phyloP scores from a whole-genome alignment of 1,284 basidiomycete genomes.

The Ceratobasidium sp. region DNA sequence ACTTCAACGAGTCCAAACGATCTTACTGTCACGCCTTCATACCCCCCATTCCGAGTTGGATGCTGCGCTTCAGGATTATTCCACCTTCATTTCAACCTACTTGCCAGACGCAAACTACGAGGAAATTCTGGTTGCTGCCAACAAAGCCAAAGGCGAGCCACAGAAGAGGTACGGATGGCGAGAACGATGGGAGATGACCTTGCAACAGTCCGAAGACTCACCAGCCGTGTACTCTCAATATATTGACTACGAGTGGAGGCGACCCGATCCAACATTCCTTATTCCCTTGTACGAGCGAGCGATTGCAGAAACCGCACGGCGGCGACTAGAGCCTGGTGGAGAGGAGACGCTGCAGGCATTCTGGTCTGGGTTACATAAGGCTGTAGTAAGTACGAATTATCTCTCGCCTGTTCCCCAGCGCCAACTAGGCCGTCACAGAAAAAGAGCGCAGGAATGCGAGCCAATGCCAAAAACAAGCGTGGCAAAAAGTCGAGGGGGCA shows the following conservation, averaged over 20 bases:
- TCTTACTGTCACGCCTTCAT: slow-evolving; percentile 50
- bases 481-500: slow-evolving; percentile 15
- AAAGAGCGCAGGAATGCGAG: slow-evolving; percentile 25
- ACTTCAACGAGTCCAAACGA: slow-evolving; percentile 47
- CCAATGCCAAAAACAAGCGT: slow-evolving; percentile 19
- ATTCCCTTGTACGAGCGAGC: slow-evolving; percentile 77
- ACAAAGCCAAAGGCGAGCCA: slow-evolving; percentile 66
- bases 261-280: slow-evolving; percentile 68
- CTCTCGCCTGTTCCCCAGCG: slow-evolving; percentile 45
- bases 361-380: slow-evolving; percentile 70
- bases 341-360: slow-evolving; percentile 67
- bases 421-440: background rate
- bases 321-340: slow-evolving; percentile 50
- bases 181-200: slow-evolving; percentile 63
- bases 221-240: slow-evolving; percentile 70
- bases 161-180: slow-evolving; percentile 67
- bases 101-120: slow-evolving; percentile 79
- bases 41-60: slow-evolving; percentile 60
- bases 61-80: slow-evolving; percentile 83
- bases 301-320: slow-evolving; percentile 68
- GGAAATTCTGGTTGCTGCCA: slow-evolving; percentile 72
- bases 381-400: slow-evolving; percentile 53
- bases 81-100: slow-evolving; percentile 82
- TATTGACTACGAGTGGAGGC: slow-evolving; percentile 68
- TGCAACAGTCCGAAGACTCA: slow-evolving; percentile 64